Conservation (phyloP, 1,139 yeast genomes). For the Suhomyces anneliseae region DNA sequence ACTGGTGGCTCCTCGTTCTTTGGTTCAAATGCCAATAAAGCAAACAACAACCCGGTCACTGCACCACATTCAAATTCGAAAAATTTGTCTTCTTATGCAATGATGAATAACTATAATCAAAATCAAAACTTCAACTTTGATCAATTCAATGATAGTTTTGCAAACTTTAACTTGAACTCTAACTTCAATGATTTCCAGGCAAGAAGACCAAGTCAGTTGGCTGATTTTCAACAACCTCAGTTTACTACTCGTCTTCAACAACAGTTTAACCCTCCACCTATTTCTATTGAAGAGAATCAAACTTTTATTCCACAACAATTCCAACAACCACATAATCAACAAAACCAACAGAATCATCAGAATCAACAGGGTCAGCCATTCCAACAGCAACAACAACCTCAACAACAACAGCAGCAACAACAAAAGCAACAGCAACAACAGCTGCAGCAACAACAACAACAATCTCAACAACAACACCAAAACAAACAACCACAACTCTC, state of each 20-base stretch:
- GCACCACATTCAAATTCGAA: slow-evolving; percentile 10
- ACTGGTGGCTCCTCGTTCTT: slow-evolving; percentile 14
- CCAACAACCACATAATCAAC: slow-evolving; percentile 5
- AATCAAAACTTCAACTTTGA: slow-evolving; percentile 24
- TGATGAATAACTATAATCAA: slow-evolving; percentile 12
- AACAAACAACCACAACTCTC: slow-evolving; percentile 8
- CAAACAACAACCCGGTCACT: slow-evolving; percentile 3
- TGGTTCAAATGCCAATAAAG: slow-evolving; percentile 1
- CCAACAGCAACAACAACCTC: slow-evolving; percentile 6
- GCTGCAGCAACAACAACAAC: slow-evolving; percentile 12
- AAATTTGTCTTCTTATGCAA: slow-evolving; percentile 17
- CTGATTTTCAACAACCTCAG: slow-evolving; percentile 27
- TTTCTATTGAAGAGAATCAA: slow-evolving; percentile 11
- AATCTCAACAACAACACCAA: slow-evolving; percentile 6
- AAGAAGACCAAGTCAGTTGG: slow-evolving; percentile 48
- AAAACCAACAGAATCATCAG: slow-evolving; percentile 1
- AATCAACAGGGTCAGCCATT: slow-evolving; percentile 6
- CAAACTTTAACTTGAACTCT: slow-evolving; percentile 36
- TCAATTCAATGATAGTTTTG: slow-evolving; percentile 36
- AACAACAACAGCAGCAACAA: slow-evolving; percentile 5
- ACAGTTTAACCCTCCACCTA: slow-evolving; percentile 10
- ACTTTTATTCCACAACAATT: slow-evolving; percentile 6
- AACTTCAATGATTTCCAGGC: slow-evolving; percentile 44
- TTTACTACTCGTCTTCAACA: slow-evolving; percentile 10
- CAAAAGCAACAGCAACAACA: slow-evolving; percentile 9